A percentile compares a stretch with the other conserved stretches of the same genome.
These are phyloP conservation scores for Aureobasidium mangrovei DNA, from an alignment of 2,329 filamentous ascomycete species.

Conservation along the genomic window DNA sequence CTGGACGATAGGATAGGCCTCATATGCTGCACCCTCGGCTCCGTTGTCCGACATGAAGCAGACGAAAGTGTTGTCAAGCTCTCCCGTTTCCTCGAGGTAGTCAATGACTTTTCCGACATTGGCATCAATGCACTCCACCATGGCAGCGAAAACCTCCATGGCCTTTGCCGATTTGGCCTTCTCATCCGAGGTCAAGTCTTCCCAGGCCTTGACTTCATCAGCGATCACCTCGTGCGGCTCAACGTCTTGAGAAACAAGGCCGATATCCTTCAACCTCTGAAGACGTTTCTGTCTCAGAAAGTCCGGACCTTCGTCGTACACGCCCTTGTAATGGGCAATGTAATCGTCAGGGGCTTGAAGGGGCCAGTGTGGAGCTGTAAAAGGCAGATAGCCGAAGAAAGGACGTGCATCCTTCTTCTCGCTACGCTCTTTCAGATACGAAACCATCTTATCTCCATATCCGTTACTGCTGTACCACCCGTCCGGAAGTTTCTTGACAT, in stretches of 20 bases:
- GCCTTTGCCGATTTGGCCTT: constrained; percentile 41
- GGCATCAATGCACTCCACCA: constrained; percentile 54
- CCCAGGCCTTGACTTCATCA: constrained; percentile 42
- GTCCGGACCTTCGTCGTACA: constrained; percentile 54
- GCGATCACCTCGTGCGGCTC: constrained; percentile 44
- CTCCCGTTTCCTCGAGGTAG: constrained; percentile 46
- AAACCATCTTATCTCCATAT: constrained; percentile 33
- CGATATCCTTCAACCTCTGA: constrained; percentile 47
- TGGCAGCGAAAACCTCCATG: constrained; percentile 56
- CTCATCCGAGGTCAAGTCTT: constrained; percentile 39
- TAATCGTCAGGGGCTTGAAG: constrained; percentile 50
- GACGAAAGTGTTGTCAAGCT: constrained; percentile 56
- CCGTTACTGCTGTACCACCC: constrained; percentile 33
- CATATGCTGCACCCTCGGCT: constrained; percentile 50
- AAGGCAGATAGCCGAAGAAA: constrained; percentile 54
- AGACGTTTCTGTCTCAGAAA: constrained; percentile 46
- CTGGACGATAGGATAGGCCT: constrained; percentile 50
- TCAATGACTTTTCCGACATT: constrained; percentile 52
- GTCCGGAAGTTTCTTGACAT: constrained; percentile 31
- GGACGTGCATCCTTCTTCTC: constrained; percentile 33
- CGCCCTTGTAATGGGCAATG: constrained; percentile 48
- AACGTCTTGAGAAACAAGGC: constrained; percentile 45
- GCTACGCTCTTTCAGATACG: constrained; percentile 29
- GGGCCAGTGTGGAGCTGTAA: constrained; percentile 57
- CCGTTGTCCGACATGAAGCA: constrained; percentile 58